phyloP scores from a whole-genome alignment of 768 basidiomycete genomes.

The Rhodocollybia butyracea region DNA sequence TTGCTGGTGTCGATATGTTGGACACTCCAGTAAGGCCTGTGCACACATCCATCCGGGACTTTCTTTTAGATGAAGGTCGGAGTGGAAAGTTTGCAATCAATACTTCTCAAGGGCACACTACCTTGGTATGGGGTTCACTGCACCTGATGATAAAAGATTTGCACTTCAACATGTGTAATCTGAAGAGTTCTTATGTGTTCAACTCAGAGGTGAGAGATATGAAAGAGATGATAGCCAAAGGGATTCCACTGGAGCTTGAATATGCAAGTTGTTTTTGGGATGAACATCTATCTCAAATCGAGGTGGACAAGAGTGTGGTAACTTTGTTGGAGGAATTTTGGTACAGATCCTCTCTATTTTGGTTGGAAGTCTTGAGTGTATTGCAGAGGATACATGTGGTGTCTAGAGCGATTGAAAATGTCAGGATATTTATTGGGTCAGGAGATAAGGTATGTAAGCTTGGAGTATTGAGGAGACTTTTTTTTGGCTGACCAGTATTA shows the following conservation, averaged over 20 bases:
- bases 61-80: neutral
- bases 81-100: neutral
- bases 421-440: no score
- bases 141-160: neutral
- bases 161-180: neutral
- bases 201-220: neutral
- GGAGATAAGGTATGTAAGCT: no score
- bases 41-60: neutral
- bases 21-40: neutral
- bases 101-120: neutral
- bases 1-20: neutral
- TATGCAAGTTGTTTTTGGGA: neutral
- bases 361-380: no score
- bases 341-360: no score
- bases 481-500: no score
- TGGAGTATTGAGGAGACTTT: no score
- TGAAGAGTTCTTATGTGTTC: neutral
- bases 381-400: no score
- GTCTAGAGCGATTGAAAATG: no score
- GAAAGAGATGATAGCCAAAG: neutral
- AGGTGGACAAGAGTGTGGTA: neutral
- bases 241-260: neutral
- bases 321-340: neutral
- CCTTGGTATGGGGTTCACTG: neutral
- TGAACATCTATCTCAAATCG: neutral